A percentile compares a stretch with the other conserved stretches of the same genome.
These are phyloP conservation scores for Brassica carinata DNA, from an alignment of 345 rosid species.

Conservation along the genomic window DNA sequence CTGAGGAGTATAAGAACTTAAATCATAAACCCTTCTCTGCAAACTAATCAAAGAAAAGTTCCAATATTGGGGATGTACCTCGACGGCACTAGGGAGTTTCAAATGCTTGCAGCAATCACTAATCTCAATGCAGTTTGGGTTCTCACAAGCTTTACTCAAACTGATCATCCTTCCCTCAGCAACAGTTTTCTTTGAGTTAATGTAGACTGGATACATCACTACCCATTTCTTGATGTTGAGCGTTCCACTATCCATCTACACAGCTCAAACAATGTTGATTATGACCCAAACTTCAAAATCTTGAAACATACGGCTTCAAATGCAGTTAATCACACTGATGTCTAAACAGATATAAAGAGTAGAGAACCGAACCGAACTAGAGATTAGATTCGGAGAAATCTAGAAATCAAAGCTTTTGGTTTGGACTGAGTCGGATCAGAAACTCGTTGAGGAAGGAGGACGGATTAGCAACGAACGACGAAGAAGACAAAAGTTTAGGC, in stretches of 20 bases:
- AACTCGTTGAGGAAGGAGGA: no score
- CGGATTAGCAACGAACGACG: no score
- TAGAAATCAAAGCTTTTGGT: no score
- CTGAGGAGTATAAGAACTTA: slow-evolving; percentile 30
- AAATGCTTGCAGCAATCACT: slow-evolving; percentile 79
- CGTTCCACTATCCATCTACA: slow-evolving; percentile 50
- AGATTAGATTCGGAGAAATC: no score
- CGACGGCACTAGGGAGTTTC: slow-evolving; percentile 69
- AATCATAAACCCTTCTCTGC: background rate
- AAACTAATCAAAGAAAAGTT: background rate
- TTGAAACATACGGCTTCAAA: no score
- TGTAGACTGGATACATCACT: slow-evolving; percentile 82
- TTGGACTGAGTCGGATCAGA: no score
- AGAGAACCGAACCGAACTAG: no score
- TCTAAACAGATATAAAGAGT: no score
- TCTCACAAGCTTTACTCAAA: slow-evolving; percentile 74
- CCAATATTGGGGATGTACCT: slow-evolving; percentile 44
- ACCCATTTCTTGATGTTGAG: slow-evolving; percentile 69
- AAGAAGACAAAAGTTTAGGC: no score
- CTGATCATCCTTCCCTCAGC: slow-evolving; percentile 85
- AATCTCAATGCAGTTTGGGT: slow-evolving; percentile 79
- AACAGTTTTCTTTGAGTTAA: slow-evolving; percentile 88
- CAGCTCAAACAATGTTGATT: background rate
- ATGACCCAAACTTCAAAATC: no score
- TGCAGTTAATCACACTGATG: no score